Evolutionary conservation across 768 basidiomycete species (phyloP).

Genomic region (Clitopilus hobsonii): DNA sequence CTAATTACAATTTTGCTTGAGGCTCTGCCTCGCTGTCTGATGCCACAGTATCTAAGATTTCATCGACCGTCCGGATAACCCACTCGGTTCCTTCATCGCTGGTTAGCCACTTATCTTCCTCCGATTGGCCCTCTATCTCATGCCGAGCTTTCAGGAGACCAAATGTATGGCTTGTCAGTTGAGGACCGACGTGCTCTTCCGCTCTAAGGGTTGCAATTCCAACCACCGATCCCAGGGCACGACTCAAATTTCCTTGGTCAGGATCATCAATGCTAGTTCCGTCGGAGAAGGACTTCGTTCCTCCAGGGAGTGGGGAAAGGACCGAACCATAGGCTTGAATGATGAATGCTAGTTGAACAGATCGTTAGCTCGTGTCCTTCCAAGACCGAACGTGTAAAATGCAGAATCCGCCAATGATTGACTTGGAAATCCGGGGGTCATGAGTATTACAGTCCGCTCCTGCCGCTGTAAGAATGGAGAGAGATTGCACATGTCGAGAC

Average conservation of each 20-base stretch:
- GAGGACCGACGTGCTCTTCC: slow-evolving; percentile 80
- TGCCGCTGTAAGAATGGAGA: neutral
- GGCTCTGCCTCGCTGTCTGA: slow-evolving; percentile 36
- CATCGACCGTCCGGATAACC: slow-evolving; percentile 81
- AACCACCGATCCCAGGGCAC: slow-evolving; percentile 78
- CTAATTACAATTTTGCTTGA: slow-evolving; percentile 59
- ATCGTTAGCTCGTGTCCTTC: neutral
- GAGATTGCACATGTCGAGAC: neutral
- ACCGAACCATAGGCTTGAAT: slow-evolving; percentile 82
- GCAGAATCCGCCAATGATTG: neutral
- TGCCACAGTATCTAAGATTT: slow-evolving; percentile 70
- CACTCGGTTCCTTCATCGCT: slow-evolving; percentile 87
- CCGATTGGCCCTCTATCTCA: slow-evolving; percentile 44
- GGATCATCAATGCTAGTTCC: slow-evolving; percentile 36
- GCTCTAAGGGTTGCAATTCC: slow-evolving; percentile 84
- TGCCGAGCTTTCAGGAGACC: slow-evolving; percentile 83
- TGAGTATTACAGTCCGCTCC: neutral
- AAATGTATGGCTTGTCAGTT: slow-evolving; percentile 84
- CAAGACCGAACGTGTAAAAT: neutral
- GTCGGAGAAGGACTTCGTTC: slow-evolving; percentile 36
- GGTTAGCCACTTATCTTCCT: slow-evolving; percentile 76
- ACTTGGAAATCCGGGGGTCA: neutral
- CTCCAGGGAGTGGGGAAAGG: slow-evolving; percentile 68
- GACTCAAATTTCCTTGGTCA: slow-evolving; percentile 81
- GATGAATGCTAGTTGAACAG: slow-evolving; percentile 59